Evolutionary conservation across 1,139 yeast species (phyloP), one percentile per base, ranked within the genome.

Genomic region (Pneumocystis sp.): DNA sequence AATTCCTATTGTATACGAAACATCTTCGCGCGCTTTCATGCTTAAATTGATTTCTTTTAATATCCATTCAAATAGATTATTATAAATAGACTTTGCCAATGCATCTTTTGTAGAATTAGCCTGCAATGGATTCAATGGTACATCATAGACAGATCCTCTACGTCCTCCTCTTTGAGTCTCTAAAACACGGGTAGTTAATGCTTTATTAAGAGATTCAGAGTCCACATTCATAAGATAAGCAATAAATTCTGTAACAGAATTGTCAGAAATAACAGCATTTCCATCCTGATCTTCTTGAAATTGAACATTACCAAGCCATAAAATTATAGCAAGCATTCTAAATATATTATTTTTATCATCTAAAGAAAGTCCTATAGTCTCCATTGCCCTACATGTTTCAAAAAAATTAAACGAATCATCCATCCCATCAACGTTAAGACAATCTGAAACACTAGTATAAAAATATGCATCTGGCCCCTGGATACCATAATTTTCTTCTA

Each of bases 21-120:
- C 62, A 3, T 63, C 39, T 17, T 63, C 63, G n/a, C 61, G 42
- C 17, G 64, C 68, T 75, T 87, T 89, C 70, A 86, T 78, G 0
- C 97, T 88, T 64, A 80, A 76, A 74, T 95, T 95, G 63, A 95
- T 96, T 74, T 98, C 84, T 66, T 82, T 89, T n/a, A 95, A 97
- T 72, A 95, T 90, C 97, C 98, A 91, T 67, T 95, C 97, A 73
- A 95, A 95, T 67, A 95, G 78, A 72, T 91, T 91, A 74, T 85
- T 89, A 78, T 95, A 95, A 63, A 95, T 82, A 3, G 96, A 97
- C 76, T 91, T 95, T 2, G 98, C 96, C 66, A 95, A 80, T 1
- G 97, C 97, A 76, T 95, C 97, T 70, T 95, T 83, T 12, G 90
- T 96, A 0, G 98, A 95, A 5, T 86, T 84, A 0, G 98, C 98